Percentiles rank a stretch among this genome's conserved stretches.
These are phyloP conservation scores for Quercus rubra DNA, from an alignment of 306 rosid genomes.

Conservation along the genomic window DNA sequence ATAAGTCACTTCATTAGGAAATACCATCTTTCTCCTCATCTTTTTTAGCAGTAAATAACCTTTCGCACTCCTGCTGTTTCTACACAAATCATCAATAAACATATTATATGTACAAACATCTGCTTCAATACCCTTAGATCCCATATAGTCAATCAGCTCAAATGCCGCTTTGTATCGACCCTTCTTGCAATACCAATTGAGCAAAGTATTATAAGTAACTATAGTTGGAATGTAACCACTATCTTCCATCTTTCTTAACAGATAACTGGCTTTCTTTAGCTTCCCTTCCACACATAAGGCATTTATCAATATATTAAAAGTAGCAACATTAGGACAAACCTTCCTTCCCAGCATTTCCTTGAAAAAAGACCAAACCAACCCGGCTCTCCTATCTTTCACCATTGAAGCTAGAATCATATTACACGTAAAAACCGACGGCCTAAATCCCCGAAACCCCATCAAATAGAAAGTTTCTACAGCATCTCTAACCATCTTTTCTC, in stretches of 20 bases:
- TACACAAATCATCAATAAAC: constrained; percentile 64
- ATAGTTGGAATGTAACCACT: constrained; percentile 50
- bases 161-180: constrained; percentile 56
- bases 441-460: constrained; percentile 61
- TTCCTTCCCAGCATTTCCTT: constrained; percentile 54
- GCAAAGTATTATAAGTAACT: constrained; percentile 67
- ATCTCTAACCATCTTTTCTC: constrained; percentile 49
- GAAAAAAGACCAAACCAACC: constrained; percentile 58
- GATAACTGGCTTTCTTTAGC: constrained; percentile 53
- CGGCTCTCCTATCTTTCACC: constrained; percentile 47
- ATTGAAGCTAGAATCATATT: constrained; percentile 67
- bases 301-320: constrained; percentile 60
- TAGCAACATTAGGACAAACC: constrained; percentile 56
- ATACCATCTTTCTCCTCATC: constrained; percentile 63
- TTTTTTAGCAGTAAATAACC: constrained; percentile 63
- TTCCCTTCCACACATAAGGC: constrained; percentile 57
- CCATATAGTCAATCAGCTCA: constrained; percentile 64
- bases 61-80: constrained; percentile 58
- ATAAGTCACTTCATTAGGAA: constrained; percentile 61
- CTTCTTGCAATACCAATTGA: constrained; percentile 72
- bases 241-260: constrained; percentile 63
- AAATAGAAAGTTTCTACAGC: constrained; percentile 56
- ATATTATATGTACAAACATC: constrained; percentile 73
- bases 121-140: constrained; percentile 61
- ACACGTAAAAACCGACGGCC: constrained; percentile 69